Base-by-base conservation (phyloP, 2,329 filamentous ascomycete species). In the Fusarium pilosicola region DNA sequence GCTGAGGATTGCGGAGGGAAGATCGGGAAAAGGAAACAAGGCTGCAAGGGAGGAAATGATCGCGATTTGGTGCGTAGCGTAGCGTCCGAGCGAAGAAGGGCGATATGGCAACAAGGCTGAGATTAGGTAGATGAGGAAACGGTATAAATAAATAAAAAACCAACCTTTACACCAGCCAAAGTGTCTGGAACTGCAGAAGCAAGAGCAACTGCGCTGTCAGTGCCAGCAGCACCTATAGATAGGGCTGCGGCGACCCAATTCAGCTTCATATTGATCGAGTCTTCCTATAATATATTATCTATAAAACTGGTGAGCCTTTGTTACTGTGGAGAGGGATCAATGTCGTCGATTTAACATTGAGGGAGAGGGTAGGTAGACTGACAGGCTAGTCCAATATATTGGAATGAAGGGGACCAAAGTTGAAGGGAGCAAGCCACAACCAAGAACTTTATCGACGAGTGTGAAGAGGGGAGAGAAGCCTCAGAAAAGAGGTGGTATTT, bases 201-300 rank as follows among this genome's bases (percentile, higher is more conserved):
- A 61, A 57, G 44, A 44, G 62, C 64, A 67, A 55, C 62, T 60
- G 71, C 61, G 44, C 78, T 80, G 36, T 81, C 77, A 49, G 72
- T 74, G 67, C 79, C 74, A 38, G 75, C 79, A 46, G 76, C 79
- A 26, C 78, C 77, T 70, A 83, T 70, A 30, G 81, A 67, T 36
- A 81, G 73, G 49, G 80, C 78, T 56, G 78, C 79, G 38, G 81
- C 71, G 44, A 83, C 56, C 42, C 78, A 76, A 44, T 76, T 65
- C 51, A 78, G 75, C 81, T 81, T 83, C 82, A 84, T 84, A 68
- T 41, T 77, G 51, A 58, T 10, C 17, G 22, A 24, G n/a, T 49
- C 18, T 32, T 51, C n/a, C 17, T 60, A 56, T 38, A 20, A 51
- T 61, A 32, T 34, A 28, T 6, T 41, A 13, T 18, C 42, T 69